These are phyloP conservation scores for Chlorella sp. DNA, from an alignment of 139 green algal genomes.

Conservation along the genomic window DNA sequence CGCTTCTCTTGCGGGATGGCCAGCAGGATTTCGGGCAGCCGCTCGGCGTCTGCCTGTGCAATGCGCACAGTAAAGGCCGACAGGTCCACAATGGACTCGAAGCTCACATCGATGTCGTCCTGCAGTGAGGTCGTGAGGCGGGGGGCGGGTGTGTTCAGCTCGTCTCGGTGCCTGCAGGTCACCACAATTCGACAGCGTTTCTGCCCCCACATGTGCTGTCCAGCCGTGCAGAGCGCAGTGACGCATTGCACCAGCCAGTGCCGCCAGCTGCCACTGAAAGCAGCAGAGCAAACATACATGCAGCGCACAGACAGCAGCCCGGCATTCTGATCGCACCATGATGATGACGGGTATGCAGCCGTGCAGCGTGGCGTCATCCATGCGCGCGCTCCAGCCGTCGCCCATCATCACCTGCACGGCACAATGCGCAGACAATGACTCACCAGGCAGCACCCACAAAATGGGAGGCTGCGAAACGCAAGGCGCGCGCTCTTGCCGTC, in stretches of 20 bases:
- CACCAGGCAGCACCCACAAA: too few species aligned
- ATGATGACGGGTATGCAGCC: conserved; percentile 47
- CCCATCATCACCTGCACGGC: conserved; percentile 40
- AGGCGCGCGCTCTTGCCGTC: too few species aligned
- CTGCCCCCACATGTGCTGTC: too few species aligned
- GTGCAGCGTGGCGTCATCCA: conserved; percentile 75
- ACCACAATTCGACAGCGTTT: too few species aligned
- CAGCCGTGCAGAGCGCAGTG: too few species aligned
- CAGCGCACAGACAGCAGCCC: neutral
- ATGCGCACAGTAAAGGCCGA: conserved; percentile 52
- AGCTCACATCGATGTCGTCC: conserved; percentile 49
- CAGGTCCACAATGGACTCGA: conserved; percentile 46
- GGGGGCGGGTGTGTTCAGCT: neutral
- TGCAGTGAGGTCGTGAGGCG: conserved; percentile 42
- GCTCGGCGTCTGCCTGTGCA: conserved; percentile 41
- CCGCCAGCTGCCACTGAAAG: too few species aligned
- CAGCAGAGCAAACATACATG: too few species aligned
- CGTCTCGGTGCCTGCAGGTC: too few species aligned
- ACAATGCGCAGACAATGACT: conserved; percentile 53
- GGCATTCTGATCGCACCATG: conserved; percentile 9
- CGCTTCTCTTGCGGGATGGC: conserved; percentile 40
- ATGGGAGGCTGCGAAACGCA: too few species aligned
- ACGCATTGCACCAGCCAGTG: too few species aligned
- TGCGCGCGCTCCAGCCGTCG: conserved; percentile 67
- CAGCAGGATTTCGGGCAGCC: conserved; percentile 60